These are phyloP conservation scores for Cupressus sempervirens DNA, from an alignment of 75 land plant species.

Conservation along the genomic window DNA sequence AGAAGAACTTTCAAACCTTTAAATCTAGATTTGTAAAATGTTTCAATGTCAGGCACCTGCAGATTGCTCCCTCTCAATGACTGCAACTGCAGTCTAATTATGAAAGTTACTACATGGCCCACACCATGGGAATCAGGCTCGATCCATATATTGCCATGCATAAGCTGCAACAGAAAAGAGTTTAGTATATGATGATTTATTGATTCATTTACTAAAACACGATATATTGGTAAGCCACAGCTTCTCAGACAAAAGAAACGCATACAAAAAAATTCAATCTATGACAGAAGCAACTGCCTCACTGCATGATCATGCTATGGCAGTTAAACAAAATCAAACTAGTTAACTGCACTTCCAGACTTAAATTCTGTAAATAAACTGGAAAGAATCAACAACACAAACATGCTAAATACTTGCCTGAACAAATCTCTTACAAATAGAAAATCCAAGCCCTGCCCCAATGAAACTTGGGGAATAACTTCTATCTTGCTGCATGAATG, in stretches of 20 bases:
- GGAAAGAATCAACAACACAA: not conserved
- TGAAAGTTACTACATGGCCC: constrained; percentile 47
- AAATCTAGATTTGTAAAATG: constrained; percentile 29
- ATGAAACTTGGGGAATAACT: not conserved
- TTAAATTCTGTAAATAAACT: not conserved
- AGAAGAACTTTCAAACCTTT: constrained; percentile 62
- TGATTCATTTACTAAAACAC: not conserved
- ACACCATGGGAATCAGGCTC: constrained; percentile 41
- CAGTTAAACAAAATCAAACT: not conserved
- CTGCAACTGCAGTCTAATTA: constrained; percentile 61
- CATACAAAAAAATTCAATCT: not conserved
- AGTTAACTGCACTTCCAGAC: not conserved
- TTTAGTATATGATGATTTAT: not conserved
- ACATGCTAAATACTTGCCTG: constrained; percentile 27
- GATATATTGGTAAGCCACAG: not conserved
- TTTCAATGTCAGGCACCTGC: constrained; percentile 14
- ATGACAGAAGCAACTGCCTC: not conserved
- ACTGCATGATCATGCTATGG: not conserved
- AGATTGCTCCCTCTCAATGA: constrained; percentile 2
- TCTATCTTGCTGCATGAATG: not conserved
- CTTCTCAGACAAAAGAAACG: constrained; percentile 1
- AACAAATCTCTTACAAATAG: constrained; percentile 56
- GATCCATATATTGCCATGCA: constrained; percentile 84
- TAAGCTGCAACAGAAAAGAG: constrained; percentile 49
- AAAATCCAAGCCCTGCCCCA: constrained; percentile 31